phyloP scores from a whole-genome alignment of 768 basidiomycete species.

The Asterophora lycoperdoides region DNA sequence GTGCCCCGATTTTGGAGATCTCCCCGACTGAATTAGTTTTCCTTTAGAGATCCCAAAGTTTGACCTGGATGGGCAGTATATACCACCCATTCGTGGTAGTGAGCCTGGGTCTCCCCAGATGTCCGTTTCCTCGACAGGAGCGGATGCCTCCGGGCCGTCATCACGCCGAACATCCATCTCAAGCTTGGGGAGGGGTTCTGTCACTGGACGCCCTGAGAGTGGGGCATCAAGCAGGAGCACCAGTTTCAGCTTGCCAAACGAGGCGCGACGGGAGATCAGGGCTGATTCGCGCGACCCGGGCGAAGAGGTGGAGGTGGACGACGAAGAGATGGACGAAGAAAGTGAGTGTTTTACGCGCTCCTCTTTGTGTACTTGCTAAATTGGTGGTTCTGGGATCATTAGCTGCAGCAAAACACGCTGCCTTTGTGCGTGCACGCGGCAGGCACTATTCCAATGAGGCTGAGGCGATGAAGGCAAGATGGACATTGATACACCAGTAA shows the following conservation, averaged over 20 bases:
- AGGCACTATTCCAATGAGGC: constrained; percentile 90
- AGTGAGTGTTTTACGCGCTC: constrained; percentile 39
- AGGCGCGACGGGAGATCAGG: constrained; percentile 57
- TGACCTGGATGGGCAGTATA: constrained; percentile 47
- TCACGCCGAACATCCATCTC: constrained; percentile 75
- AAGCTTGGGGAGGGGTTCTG: constrained; percentile 49
- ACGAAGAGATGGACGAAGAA: constrained; percentile 88
- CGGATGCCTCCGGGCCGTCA: constrained; percentile 60
- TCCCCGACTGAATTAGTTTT: not conserved
- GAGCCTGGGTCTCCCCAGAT: constrained; percentile 34
- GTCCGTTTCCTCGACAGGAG: constrained; percentile 54
- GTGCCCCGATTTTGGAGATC: constrained; percentile 16
- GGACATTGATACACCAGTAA: too few relatives aligned
- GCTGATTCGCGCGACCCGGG: constrained; percentile 53
- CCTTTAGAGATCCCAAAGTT: constrained; percentile 77
- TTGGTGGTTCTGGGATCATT: not conserved
- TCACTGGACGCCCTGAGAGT: constrained; percentile 55
- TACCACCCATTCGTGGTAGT: constrained; percentile 24
- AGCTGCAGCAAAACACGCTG: constrained; percentile 83
- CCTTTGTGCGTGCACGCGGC: constrained; percentile 74
- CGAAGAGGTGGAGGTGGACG: constrained; percentile 67
- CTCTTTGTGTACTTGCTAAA: not conserved
- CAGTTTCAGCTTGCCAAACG: constrained; percentile 75
- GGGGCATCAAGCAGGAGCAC: constrained; percentile 74
- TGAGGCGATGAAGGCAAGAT: constrained; percentile 81